Percentiles rank a stretch among this genome's conserved stretches.
phyloP scores from a whole-genome alignment of 2,329 filamentous ascomycete genomes.

The Ophiocordyceps sinensis region DNA sequence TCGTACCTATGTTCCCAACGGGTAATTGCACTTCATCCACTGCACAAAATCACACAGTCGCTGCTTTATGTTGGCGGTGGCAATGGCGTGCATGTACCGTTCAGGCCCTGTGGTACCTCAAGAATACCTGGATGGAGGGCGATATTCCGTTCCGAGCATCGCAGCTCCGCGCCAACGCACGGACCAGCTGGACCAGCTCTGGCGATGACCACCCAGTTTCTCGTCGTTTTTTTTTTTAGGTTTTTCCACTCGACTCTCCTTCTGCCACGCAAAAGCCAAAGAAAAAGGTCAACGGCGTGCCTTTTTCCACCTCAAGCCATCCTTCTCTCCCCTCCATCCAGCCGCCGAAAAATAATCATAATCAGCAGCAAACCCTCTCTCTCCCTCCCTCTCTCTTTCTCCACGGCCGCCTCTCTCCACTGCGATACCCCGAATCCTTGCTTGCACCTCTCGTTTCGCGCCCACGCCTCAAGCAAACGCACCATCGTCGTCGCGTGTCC shows the following conservation, averaged over 20 bases:
- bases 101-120: too few relatives aligned
- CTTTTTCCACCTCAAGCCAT: slow-evolving; percentile 2
- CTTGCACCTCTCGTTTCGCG: background rate
- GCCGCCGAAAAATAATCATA: background rate
- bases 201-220: slow-evolving; percentile 7
- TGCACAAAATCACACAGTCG: too few relatives aligned
- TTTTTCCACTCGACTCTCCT: slow-evolving; percentile 1
- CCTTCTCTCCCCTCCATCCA: slow-evolving; percentile 4
- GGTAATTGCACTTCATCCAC: too few relatives aligned
- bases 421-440: background rate
- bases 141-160: slow-evolving; percentile 3
- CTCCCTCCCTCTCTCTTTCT: slow-evolving; percentile 1
- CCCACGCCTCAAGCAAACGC: background rate
- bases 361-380: background rate
- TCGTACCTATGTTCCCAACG: too few relatives aligned
- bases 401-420: slow-evolving; percentile 1
- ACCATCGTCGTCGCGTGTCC: background rate
- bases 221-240: slow-evolving; percentile 5
- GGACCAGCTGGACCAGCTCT: slow-evolving; percentile 5
- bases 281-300: slow-evolving; percentile 2
- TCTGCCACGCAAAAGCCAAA: slow-evolving; percentile 2
- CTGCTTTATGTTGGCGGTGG: too few relatives aligned
- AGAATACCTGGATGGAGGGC: background rate
- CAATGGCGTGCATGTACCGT: too few relatives aligned
- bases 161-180: slow-evolving; percentile 3